Evolutionary conservation across 257 asterid species (phyloP), one percentile per base, ranked within the genome.

Genomic region (Solanum sejunctum): DNA sequence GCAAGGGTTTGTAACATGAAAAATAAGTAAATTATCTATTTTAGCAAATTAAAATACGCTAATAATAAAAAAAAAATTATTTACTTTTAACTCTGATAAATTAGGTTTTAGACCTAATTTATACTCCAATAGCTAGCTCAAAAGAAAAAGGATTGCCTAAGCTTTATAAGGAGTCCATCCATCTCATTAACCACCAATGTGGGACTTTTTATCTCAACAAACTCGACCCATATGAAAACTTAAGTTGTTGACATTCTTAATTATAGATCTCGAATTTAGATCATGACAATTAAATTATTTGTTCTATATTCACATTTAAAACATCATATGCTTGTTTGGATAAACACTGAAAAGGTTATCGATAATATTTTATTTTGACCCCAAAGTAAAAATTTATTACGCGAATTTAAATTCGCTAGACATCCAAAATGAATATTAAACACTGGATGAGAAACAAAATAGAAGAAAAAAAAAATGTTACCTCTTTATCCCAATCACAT

Each of bases 401-500:
- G 12, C 10, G 8, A 67, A 32, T 67, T 16, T 0, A 0, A 32
- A 32, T 67, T 32, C 32, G 21, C 32, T 3, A 67, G 7, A 16
- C 10, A 0, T 3, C 2, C 18, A 63, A 67, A 67, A 16, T 4
- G 7, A 7, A 32, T 15, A 66, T 8, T 28, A 12, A 66, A 66
- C 12, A 63, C 11, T 8, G 18, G 18, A 15, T 28, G 0, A 66
- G 45, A 66, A 66, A 15, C 6, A 67, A 67, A 20, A 3, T 0
- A 58, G 3, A 0, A 32, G 36, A 0, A 3, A 32, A 5, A 8
- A 8, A 11, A 6, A 9, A 13, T 10, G 17, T 58, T 85, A 92
- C 95, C 95, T 90, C 93, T 47, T 89, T 83, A 49, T 86, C 89
- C 93, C 93, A 92, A 36, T 92, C 91, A 78, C 92, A 89, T 64